phyloP scores from a whole-genome alignment of 2,329 filamentous ascomycete genomes.

The Kalmusia sp. region DNA sequence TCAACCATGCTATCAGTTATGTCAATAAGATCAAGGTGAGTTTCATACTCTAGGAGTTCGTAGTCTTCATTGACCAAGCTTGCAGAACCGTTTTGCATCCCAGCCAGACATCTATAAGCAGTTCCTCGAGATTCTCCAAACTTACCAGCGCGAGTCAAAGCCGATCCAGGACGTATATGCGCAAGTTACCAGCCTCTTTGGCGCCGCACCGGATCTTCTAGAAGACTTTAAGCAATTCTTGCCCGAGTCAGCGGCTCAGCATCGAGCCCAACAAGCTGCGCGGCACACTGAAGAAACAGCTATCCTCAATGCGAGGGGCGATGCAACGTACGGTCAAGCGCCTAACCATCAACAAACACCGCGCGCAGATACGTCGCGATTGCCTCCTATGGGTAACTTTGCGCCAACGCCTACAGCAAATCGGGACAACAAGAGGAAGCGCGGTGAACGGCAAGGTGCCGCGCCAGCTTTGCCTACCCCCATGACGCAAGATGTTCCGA shows the following conservation, averaged over 20 bases:
- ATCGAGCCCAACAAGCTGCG: slow-evolving; percentile 62
- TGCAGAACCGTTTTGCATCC: slow-evolving; percentile 91
- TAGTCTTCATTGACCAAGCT: slow-evolving; percentile 15
- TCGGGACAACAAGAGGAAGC: slow-evolving; percentile 87
- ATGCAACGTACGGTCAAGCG: slow-evolving; percentile 52
- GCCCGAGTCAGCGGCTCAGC: slow-evolving; percentile 81
- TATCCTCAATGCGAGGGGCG: slow-evolving; percentile 66
- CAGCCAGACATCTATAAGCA: slow-evolving; percentile 99
- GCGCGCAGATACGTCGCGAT: slow-evolving; percentile 53
- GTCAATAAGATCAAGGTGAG: slow-evolving; percentile 99
- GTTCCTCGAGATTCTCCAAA: slow-evolving; percentile 96
- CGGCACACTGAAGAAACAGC: slow-evolving; percentile 73
- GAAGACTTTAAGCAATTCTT: slow-evolving; percentile 99
- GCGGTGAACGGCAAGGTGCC: slow-evolving; percentile 67
- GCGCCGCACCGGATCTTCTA: slow-evolving; percentile 88
- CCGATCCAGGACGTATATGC: slow-evolving; percentile 98
- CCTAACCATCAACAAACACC: slow-evolving; percentile 58
- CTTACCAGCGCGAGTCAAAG: slow-evolving; percentile 96
- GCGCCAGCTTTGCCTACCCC: slow-evolving; percentile 42
- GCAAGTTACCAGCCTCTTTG: slow-evolving; percentile 93
- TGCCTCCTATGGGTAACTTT: slow-evolving; percentile 95
- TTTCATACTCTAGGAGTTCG: slow-evolving; percentile 2
- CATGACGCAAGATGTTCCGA: slow-evolving; percentile 41
- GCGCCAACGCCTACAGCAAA: slow-evolving; percentile 81
- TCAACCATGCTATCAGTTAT: slow-evolving; percentile 99